Percentiles rank a stretch among this genome's conserved stretches.
These are phyloP conservation scores for Lindgomyces ingoldianus DNA, from an alignment of 495 filamentous ascomycete species.

Conservation along the genomic window DNA sequence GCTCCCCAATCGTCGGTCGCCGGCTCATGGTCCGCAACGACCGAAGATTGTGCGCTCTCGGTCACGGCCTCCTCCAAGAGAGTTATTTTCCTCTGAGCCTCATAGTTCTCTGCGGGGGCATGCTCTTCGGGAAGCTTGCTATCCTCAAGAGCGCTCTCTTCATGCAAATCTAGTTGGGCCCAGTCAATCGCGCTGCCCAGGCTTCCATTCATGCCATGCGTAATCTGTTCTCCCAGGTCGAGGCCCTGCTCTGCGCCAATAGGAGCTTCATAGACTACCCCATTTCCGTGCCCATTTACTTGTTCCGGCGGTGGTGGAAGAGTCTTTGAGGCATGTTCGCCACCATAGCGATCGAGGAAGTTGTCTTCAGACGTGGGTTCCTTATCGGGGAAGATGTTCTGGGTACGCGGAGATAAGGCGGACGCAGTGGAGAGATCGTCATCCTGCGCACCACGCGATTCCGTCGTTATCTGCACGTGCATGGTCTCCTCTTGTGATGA, in stretches of 20 bases:
- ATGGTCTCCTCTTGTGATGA: background rate
- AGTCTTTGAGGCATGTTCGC: conserved; percentile 2
- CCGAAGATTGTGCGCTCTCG: conserved; percentile 24
- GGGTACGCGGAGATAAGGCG: conserved; percentile 9
- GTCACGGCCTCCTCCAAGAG: conserved; percentile 34
- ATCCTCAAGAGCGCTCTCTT: too few species aligned
- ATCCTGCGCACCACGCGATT: conserved; percentile 1
- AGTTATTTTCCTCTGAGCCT: conserved; percentile 37
- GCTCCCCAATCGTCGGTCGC: conserved; percentile 32
- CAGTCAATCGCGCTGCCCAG: background rate
- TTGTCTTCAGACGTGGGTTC: conserved; percentile 38
- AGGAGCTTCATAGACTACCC: conserved; percentile 5
- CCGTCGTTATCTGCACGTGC: background rate
- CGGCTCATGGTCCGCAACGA: conserved; percentile 18
- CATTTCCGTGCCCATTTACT: conserved; percentile 17
- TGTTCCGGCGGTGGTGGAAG: background rate
- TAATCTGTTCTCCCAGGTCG: background rate
- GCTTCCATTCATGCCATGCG: background rate
- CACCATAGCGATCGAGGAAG: conserved; percentile 42
- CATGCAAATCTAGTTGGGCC: background rate
- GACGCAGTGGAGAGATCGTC: conserved; percentile 12
- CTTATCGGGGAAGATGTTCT: conserved; percentile 10
- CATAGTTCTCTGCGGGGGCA: conserved; percentile 29
- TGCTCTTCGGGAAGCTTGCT: background rate
- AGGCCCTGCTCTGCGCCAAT: background rate